Evolutionary conservation across 352 stramenopile species (phyloP).

Genomic region (Globisporangium iwayamae): DNA sequence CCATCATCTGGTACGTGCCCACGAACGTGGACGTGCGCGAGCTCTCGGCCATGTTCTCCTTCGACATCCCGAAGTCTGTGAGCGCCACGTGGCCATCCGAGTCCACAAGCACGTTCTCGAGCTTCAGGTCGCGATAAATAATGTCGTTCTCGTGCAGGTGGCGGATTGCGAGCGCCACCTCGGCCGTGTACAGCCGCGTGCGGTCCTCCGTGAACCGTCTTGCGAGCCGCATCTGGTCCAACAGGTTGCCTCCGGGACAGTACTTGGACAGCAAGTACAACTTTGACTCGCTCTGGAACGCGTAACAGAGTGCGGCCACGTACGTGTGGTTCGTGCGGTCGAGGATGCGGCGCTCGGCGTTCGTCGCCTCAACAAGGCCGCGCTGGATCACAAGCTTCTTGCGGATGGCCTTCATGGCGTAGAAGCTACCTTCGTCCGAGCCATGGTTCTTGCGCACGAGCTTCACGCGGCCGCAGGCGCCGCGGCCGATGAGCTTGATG

Average conservation of each 20-base stretch:
- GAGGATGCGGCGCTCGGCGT: conserved; percentile 87
- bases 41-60: conserved; percentile 93
- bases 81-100: conserved; percentile 94
- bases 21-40: conserved; percentile 87
- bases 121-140: conserved; percentile 98
- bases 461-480: conserved; percentile 83
- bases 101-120: conserved; percentile 98
- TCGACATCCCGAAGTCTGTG: conserved; percentile 99
- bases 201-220: conserved; percentile 92
- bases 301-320: conserved; percentile 92
- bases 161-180: conserved; percentile 95
- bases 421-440: conserved; percentile 74
- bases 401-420: conserved; percentile 85
- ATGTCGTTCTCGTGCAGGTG: conserved; percentile 93
- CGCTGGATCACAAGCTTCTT: conserved; percentile 88
- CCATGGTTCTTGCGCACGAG: conserved; percentile 87
- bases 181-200: conserved; percentile 94
- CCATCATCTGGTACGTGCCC: conserved; percentile 92
- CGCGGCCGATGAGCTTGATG: conserved; percentile 96
- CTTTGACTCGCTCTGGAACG: conserved; percentile 89
- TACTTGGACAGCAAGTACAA: conserved; percentile 93
- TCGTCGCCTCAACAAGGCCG: conserved; percentile 88
- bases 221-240: conserved; percentile 89
- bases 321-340: conserved; percentile 95
- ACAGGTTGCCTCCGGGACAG: conserved; percentile 94